phyloP scores from a whole-genome alignment of 225 moss, liverwort and hornwort species.

The Pseudoscleropodium purum region DNA sequence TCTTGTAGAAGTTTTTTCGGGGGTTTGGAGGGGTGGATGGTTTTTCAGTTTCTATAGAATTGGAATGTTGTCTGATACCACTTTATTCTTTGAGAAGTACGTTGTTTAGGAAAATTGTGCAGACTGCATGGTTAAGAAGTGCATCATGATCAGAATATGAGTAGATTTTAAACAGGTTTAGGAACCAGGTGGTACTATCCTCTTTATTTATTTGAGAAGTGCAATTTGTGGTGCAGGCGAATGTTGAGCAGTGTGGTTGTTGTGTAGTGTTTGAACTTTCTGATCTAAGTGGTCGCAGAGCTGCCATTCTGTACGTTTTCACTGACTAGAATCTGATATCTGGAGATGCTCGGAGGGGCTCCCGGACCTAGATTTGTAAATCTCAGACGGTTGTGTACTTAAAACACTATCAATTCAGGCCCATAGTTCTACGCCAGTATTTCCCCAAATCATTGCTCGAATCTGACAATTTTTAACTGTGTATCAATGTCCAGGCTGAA shows the following conservation, averaged over 20 bases:
- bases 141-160: slow-evolving; percentile 5
- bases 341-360: not conserved
- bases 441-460: not conserved
- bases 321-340: not conserved
- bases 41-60: not conserved
- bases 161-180: slow-evolving; percentile 29
- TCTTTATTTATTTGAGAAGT: slow-evolving; percentile 30
- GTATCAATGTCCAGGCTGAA: not conserved
- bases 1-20: not conserved
- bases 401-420: not conserved
- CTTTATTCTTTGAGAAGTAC: slow-evolving; percentile 27
- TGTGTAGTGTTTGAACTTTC: not conserved
- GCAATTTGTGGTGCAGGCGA: slow-evolving; percentile 6
- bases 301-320: not conserved
- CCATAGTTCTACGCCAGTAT: not conserved
- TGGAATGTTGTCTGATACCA: slow-evolving; percentile 14
- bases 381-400: not conserved
- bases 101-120: slow-evolving; percentile 27
- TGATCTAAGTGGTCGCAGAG: not conserved
- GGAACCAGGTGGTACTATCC: slow-evolving; percentile 13
- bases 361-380: not conserved
- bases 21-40: not conserved
- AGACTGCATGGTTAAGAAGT: slow-evolving; percentile 14
- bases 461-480: not conserved
- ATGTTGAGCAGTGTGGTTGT: not conserved